Conservation (phyloP, 2,329 filamentous ascomycete genomes). For the Ceratocystiopsis sp. region DNA sequence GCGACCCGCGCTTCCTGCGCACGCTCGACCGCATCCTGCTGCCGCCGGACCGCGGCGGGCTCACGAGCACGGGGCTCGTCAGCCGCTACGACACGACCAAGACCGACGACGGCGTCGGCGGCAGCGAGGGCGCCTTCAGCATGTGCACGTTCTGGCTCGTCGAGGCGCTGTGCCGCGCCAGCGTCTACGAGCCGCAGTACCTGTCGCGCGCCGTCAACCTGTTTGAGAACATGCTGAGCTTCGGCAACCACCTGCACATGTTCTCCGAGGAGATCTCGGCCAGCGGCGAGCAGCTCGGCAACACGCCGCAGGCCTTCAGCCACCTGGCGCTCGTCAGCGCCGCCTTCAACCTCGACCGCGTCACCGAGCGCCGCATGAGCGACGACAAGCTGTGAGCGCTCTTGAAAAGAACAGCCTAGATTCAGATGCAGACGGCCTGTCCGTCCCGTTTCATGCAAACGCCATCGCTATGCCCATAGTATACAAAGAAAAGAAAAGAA, state of each 20-base stretch:
- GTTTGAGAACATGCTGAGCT: constrained; percentile 63
- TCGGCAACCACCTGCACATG: constrained; percentile 62
- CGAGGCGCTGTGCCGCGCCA: constrained; percentile 56
- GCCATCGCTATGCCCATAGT: not conserved
- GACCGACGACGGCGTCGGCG: constrained; percentile 57
- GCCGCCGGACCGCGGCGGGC: constrained; percentile 55
- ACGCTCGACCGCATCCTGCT: constrained; percentile 58
- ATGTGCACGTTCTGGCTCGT: constrained; percentile 79
- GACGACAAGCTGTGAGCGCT: constrained; percentile 9
- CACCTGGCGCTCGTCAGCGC: constrained; percentile 61
- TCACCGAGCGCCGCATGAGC: constrained; percentile 14
- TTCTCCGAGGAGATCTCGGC: constrained; percentile 65
- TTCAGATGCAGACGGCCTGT: no score
- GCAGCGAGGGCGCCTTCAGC: constrained; percentile 57
- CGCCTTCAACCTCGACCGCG: constrained; percentile 56
- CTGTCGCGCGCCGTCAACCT: constrained; percentile 44
- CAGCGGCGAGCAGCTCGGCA: constrained; percentile 60
- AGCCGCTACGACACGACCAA: constrained; percentile 56
- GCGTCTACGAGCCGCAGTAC: constrained; percentile 48
- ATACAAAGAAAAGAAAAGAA: not conserved
- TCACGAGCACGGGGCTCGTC: constrained; percentile 59
- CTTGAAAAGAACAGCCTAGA: not conserved
- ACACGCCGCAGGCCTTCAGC: constrained; percentile 65
- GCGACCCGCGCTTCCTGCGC: constrained; percentile 56
- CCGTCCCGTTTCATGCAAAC: not conserved